Conservation (phyloP, 2,329 filamentous ascomycete species). For the Cercospora sp. region DNA sequence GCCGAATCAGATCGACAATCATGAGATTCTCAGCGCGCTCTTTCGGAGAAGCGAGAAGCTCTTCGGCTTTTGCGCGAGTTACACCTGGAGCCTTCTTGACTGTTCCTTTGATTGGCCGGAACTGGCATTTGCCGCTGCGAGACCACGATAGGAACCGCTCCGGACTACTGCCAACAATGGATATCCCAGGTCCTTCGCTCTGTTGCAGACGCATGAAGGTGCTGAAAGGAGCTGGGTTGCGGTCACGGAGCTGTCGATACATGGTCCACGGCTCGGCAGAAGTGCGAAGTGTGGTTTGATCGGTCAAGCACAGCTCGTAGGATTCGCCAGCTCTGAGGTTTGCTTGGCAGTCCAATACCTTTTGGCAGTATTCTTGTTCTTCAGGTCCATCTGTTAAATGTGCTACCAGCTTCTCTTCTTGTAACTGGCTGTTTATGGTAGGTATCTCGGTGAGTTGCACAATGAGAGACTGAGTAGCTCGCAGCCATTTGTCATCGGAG, state of each 20-base stretch:
- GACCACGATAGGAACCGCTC: slow-evolving; percentile 82
- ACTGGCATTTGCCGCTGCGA: slow-evolving; percentile 64
- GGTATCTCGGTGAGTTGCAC: not conserved
- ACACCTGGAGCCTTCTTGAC: slow-evolving; percentile 73
- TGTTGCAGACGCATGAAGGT: slow-evolving; percentile 73
- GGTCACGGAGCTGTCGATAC: slow-evolving; percentile 67
- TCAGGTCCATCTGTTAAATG: slow-evolving; percentile 29
- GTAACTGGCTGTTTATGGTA: not conserved
- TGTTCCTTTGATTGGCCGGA: slow-evolving; percentile 95
- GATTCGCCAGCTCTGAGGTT: slow-evolving; percentile 75
- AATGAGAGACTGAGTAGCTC: slow-evolving; percentile 2
- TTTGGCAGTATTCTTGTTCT: slow-evolving; percentile 58
- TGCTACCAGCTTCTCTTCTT: slow-evolving; percentile 5
- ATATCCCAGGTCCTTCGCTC: slow-evolving; percentile 43
- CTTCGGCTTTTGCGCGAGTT: slow-evolving; percentile 70
- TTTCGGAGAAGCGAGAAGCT: slow-evolving; percentile 75
- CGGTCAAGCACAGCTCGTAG: slow-evolving; percentile 83
- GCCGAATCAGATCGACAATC: slow-evolving; percentile 95
- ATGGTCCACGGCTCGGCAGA: slow-evolving; percentile 60
- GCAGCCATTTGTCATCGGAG: slow-evolving; percentile 40
- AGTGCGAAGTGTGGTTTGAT: slow-evolving; percentile 65
- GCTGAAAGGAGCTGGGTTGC: slow-evolving; percentile 81
- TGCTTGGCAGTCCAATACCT: slow-evolving; percentile 69
- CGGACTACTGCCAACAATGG: slow-evolving; percentile 79
- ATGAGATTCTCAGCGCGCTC: slow-evolving; percentile 96